Evolutionary conservation across 306 rosid genomes (phyloP).

Genomic region (Corylus heterophylla): DNA sequence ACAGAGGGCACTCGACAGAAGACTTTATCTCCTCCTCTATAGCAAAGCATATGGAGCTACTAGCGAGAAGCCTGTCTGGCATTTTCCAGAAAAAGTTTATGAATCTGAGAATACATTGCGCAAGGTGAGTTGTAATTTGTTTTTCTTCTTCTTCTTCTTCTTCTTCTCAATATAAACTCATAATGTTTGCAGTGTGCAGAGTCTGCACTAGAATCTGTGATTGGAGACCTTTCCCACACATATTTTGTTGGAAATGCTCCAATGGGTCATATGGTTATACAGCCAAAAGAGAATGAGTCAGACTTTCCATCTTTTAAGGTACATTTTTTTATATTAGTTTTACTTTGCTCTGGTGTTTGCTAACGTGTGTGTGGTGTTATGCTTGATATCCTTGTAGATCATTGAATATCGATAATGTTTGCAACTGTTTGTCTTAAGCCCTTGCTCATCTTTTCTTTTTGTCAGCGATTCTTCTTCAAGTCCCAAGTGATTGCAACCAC

Average conservation of each 20-base stretch:
- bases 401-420: constrained; percentile 13
- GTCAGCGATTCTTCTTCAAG: constrained; percentile 82
- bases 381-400: background rate
- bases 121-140: constrained; percentile 45
- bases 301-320: constrained; percentile 66
- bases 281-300: constrained; percentile 44
- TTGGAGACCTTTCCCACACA: constrained; percentile 81
- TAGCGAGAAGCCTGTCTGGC: constrained; percentile 69
- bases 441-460: constrained; percentile 19
- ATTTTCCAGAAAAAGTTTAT: constrained; percentile 81
- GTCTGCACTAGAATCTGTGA: constrained; percentile 64
- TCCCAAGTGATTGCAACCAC: constrained; percentile 82
- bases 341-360: background rate
- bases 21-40: constrained; percentile 76
- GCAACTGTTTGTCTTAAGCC: background rate
- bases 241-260: constrained; percentile 99
- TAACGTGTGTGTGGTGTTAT: background rate
- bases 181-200: constrained; percentile 77
- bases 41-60: constrained; percentile 58
- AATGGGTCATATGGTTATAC: constrained; percentile 70
- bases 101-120: constrained; percentile 80
- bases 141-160: constrained; percentile 13
- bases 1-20: constrained; percentile 88
- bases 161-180: background rate
- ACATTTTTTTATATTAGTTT: constrained; percentile 8